Evolutionary conservation across 2,329 filamentous ascomycete genomes (phyloP).

Genomic region (Sodiomyces alkalinus): DNA sequence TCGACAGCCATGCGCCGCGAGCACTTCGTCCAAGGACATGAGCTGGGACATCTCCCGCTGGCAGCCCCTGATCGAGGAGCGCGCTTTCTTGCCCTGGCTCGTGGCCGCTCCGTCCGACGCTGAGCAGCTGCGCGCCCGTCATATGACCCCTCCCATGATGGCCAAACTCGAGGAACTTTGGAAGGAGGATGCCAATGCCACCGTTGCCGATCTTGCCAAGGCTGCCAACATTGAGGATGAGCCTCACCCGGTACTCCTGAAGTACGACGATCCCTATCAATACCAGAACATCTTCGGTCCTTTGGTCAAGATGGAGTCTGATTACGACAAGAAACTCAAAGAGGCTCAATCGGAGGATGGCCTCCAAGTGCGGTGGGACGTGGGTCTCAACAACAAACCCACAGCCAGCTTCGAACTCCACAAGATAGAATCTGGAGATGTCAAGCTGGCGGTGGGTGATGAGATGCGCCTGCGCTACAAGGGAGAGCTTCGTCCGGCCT

Average conservation of each 20-base stretch:
- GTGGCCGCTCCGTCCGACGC: slow-evolving; percentile 80
- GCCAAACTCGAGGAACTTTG: slow-evolving; percentile 95
- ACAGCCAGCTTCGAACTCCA: slow-evolving; percentile 89
- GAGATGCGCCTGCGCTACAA: slow-evolving; percentile 97
- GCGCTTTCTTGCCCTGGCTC: slow-evolving; percentile 88
- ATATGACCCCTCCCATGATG: slow-evolving; percentile 87
- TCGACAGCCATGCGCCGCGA: slow-evolving; percentile 88
- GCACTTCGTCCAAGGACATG: slow-evolving; percentile 96
- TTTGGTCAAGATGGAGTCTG: slow-evolving; percentile 95
- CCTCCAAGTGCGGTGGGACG: slow-evolving; percentile 87
- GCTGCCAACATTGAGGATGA: slow-evolving; percentile 87
- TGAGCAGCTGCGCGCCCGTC: slow-evolving; percentile 87
- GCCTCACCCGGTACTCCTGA: slow-evolving; percentile 77
- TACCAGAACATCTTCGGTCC: slow-evolving; percentile 99
- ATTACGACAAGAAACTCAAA: slow-evolving; percentile 98
- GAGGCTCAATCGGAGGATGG: slow-evolving; percentile 95
- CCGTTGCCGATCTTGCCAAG: slow-evolving; percentile 82
- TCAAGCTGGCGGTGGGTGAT: slow-evolving; percentile 93
- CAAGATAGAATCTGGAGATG: slow-evolving; percentile 93
- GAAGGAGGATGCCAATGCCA: slow-evolving; percentile 87
- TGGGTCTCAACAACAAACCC: slow-evolving; percentile 94
- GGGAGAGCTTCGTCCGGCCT: slow-evolving; percentile 77
- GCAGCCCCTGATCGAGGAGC: slow-evolving; percentile 95
- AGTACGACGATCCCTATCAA: slow-evolving; percentile 94
- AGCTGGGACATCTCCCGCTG: slow-evolving; percentile 98